Conservation (phyloP, 2,329 filamentous ascomycete genomes). For the Intubia oerlemansii region DNA sequence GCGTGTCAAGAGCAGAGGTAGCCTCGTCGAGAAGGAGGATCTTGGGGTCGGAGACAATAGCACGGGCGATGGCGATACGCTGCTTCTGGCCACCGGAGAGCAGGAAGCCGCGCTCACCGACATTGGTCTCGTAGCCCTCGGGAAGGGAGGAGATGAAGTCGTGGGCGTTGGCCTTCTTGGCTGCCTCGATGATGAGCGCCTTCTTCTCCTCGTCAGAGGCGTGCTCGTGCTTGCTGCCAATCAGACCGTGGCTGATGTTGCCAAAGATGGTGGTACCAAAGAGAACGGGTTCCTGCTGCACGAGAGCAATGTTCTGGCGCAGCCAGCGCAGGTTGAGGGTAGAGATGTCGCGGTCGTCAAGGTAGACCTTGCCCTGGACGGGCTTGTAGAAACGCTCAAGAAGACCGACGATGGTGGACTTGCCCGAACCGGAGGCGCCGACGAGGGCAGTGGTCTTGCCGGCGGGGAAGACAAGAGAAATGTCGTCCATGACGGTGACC, state of each 20-base stretch:
- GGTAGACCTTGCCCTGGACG: slow-evolving; percentile 52
- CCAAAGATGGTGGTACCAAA: slow-evolving; percentile 78
- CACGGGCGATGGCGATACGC: slow-evolving; percentile 82
- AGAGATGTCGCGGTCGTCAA: slow-evolving; percentile 69
- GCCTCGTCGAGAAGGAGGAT: slow-evolving; percentile 88
- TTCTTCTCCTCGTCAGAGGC: slow-evolving; percentile 44
- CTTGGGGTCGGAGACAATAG: slow-evolving; percentile 78
- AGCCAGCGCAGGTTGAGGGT: slow-evolving; percentile 77
- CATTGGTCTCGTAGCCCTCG: slow-evolving; percentile 79
- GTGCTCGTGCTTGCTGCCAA: slow-evolving; percentile 59
- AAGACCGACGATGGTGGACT: slow-evolving; percentile 82
- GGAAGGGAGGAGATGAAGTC: slow-evolving; percentile 71
- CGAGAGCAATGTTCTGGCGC: slow-evolving; percentile 75
- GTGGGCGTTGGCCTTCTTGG: slow-evolving; percentile 82
- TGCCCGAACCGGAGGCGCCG: slow-evolving; percentile 83
- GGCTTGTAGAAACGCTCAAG: slow-evolving; percentile 91
- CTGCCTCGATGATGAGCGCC: slow-evolving; percentile 57
- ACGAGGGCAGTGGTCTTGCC: slow-evolving; percentile 88
- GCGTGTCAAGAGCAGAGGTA: slow-evolving; percentile 82
- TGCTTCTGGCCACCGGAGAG: slow-evolving; percentile 93
- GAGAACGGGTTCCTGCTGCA: slow-evolving; percentile 80
- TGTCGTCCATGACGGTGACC: slow-evolving; percentile 69
- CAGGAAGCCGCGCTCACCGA: slow-evolving; percentile 86
- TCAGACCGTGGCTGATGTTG: slow-evolving; percentile 79
- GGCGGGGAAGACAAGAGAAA: slow-evolving; percentile 60